These are phyloP conservation scores for Torulaspora franciscae DNA, from an alignment of 805 yeast genomes.

Conservation along the genomic window DNA sequence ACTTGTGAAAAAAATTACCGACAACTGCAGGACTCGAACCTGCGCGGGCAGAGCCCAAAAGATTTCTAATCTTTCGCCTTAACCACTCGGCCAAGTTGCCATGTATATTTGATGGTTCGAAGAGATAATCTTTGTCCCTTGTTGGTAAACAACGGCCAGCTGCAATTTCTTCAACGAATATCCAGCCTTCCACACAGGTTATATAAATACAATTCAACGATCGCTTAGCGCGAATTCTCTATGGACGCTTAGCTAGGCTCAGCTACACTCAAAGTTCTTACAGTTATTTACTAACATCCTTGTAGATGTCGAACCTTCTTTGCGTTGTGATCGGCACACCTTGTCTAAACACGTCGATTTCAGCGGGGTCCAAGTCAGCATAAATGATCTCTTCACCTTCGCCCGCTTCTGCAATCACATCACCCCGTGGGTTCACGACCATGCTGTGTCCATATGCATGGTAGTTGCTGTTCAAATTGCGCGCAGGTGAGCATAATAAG, in stretches of 20 bases:
- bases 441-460: constrained; percentile 66
- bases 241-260: too few relatives aligned
- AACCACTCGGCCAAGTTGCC: constrained; percentile 58
- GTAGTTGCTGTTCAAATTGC: constrained; percentile 56
- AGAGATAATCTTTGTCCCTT: too few relatives aligned
- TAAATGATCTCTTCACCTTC: constrained; percentile 71
- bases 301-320: constrained; percentile 60
- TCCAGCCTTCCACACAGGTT: too few relatives aligned
- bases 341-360: constrained; percentile 51
- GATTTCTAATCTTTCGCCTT: constrained; percentile 57
- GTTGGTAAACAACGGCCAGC: too few relatives aligned
- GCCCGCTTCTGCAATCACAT: constrained; percentile 64
- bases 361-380: constrained; percentile 64
- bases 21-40: constrained; percentile 67
- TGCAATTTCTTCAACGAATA: too few relatives aligned
- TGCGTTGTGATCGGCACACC: constrained; percentile 68
- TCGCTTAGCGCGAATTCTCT: too few relatives aligned
- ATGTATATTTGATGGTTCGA: background rate
- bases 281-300: constrained; percentile 27
- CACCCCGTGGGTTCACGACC: constrained; percentile 60
- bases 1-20: constrained; percentile 43
- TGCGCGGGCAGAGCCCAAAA: constrained; percentile 52
- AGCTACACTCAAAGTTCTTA: background rate
- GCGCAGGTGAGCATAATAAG: constrained; percentile 81
- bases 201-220: too few relatives aligned